Conservation (phyloP, 306 rosid genomes). For the Pyrus communis region DNA sequence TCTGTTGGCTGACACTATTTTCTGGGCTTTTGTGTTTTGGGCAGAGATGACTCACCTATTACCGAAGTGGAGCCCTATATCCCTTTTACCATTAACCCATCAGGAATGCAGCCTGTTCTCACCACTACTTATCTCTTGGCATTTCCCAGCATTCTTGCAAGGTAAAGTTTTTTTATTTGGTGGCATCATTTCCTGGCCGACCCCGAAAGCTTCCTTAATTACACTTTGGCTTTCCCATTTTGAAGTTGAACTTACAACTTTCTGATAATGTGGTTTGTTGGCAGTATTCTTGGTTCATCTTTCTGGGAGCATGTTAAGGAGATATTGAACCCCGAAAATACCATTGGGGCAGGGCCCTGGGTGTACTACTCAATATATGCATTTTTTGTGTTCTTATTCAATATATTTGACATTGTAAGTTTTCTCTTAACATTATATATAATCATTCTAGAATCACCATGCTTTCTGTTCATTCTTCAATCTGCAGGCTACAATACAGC, state of each 20-base stretch:
- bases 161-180: slow-evolving; percentile 29
- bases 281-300: slow-evolving; percentile 76
- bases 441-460: not conserved
- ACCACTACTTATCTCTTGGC: slow-evolving; percentile 94
- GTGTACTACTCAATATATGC: slow-evolving; percentile 88
- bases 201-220: not conserved
- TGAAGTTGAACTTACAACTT: not conserved
- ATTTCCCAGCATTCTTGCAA: slow-evolving; percentile 76
- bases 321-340: slow-evolving; percentile 81
- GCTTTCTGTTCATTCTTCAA: not conserved
- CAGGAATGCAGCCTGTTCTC: slow-evolving; percentile 99
- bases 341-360: slow-evolving; percentile 92
- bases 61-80: slow-evolving; percentile 99
- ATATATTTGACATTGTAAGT: slow-evolving; percentile 96
- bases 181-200: not conserved
- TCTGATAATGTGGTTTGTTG: slow-evolving; percentile 22
- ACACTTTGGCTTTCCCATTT: slow-evolving; percentile 4
- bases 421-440: slow-evolving; percentile 13
- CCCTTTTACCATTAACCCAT: slow-evolving; percentile 91
- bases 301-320: slow-evolving; percentile 89
- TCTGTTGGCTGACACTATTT: slow-evolving; percentile 16
- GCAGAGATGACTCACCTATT: slow-evolving; percentile 85
- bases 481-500: not conserved
- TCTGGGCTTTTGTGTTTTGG: slow-evolving; percentile 28
- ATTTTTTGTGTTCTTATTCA: slow-evolving; percentile 84